A percentile compares a stretch with the other conserved stretches of the same genome.
These are phyloP conservation scores for Debaryomyces sp. DNA, from an alignment of 1,139 yeast genomes.

Conservation along the genomic window DNA sequence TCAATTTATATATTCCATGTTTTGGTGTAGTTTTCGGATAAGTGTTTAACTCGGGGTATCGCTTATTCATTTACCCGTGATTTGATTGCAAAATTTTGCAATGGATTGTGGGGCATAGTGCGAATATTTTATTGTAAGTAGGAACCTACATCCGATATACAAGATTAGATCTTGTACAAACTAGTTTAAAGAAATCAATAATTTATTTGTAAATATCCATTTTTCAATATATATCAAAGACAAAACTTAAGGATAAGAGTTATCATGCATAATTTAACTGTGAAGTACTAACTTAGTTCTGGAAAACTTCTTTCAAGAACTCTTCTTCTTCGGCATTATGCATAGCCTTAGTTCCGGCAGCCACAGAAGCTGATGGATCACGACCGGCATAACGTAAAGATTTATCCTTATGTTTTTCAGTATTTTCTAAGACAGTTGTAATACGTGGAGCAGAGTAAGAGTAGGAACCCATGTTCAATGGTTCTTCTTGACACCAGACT, in stretches of 20 bases:
- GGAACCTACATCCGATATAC: background rate
- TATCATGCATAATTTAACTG: conserved; percentile 4
- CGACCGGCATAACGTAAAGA: conserved; percentile 90
- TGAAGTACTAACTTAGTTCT: conserved; percentile 7
- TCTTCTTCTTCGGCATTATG: conserved; percentile 89
- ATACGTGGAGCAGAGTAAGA: conserved; percentile 80
- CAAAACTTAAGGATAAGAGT: conserved; percentile 2
- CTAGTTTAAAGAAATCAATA: background rate
- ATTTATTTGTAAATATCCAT: conserved; percentile 1
- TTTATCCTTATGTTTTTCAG: conserved; percentile 62
- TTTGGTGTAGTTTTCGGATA: background rate
- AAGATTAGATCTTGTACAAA: too few relatives aligned
- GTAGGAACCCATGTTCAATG: conserved; percentile 96
- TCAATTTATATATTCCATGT: background rate
- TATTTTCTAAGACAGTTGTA: conserved; percentile 71
- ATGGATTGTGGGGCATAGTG: background rate
- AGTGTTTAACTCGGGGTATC: background rate
- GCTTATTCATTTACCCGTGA: background rate
- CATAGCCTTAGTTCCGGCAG: conserved; percentile 93
- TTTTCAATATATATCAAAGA: conserved; percentile 5
- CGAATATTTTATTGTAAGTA: too few relatives aligned
- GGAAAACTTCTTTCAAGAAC: conserved; percentile 78
- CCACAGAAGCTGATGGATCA: conserved; percentile 97
- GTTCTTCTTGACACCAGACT: conserved; percentile 99
- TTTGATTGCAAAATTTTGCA: background rate